Conservation (phyloP, 1,284 basidiomycete species). For the Naganishia cerealis region DNA sequence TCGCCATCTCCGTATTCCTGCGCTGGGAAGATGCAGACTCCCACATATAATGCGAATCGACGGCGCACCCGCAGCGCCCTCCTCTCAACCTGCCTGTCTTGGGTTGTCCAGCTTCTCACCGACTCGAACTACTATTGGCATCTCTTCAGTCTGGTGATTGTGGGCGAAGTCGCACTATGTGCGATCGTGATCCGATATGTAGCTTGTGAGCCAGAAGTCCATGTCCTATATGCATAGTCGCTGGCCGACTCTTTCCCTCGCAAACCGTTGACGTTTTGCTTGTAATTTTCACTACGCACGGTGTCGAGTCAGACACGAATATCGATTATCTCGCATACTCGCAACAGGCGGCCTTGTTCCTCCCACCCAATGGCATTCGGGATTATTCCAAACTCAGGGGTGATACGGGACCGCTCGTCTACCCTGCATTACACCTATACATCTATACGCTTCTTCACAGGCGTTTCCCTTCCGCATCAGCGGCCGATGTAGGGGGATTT, state of each 20-base stretch:
- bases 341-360: conserved; percentile 74
- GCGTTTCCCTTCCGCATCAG: conserved; percentile 49
- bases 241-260: neutral
- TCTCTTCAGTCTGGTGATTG: conserved; percentile 64
- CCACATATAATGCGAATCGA: neutral
- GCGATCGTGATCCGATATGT: conserved; percentile 74
- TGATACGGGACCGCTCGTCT: conserved; percentile 90
- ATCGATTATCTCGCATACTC: conserved; percentile 71
- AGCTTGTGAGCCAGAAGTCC: conserved; percentile 64
- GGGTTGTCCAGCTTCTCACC: conserved; percentile 55
- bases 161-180: conserved; percentile 73
- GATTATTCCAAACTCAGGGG: conserved; percentile 83
- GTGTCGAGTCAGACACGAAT: conserved; percentile 77
- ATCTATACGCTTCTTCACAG: conserved; percentile 73
- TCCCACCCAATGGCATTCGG: conserved; percentile 62
- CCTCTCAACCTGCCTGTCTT: neutral
- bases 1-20: neutral
- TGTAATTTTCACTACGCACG: neutral
- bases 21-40: neutral
- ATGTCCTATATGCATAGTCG: conserved; percentile 5
- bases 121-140: conserved; percentile 67
- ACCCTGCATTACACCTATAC: conserved; percentile 89
- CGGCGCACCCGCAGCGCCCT: neutral
- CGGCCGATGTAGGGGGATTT: conserved; percentile 18
- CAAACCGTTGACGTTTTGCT: conserved; percentile 11